phyloP scores from a whole-genome alignment of 352 stramenopile species.

The Globisporangium carolinianum region DNA sequence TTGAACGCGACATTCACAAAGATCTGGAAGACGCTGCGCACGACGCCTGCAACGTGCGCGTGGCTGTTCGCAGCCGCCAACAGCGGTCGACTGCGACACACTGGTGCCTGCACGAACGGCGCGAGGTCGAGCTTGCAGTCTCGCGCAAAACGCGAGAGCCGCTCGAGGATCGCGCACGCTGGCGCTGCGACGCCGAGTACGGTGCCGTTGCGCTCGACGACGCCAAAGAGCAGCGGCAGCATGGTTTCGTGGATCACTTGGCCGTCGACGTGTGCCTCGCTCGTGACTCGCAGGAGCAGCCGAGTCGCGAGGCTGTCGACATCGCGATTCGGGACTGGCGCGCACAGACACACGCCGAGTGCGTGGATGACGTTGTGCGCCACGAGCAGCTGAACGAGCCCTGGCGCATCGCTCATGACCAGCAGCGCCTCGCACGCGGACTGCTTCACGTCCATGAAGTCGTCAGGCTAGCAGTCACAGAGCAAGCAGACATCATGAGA shows the following conservation, averaged over 20 bases:
- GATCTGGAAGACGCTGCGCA: constrained; percentile 40
- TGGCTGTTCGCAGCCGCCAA: constrained; percentile 29
- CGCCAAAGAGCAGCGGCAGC: constrained; percentile 36
- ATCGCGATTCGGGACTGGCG: constrained; percentile 13
- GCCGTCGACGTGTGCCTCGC: constrained; percentile 35
- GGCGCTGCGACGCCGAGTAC: constrained; percentile 35
- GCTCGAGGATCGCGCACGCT: constrained; percentile 63
- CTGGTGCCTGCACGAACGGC: constrained; percentile 24
- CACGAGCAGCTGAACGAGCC: constrained; percentile 35
- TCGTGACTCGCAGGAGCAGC: constrained; percentile 29
- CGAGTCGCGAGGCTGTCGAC: constrained; percentile 25
- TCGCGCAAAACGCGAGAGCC: constrained; percentile 51
- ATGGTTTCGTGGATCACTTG: constrained; percentile 56
- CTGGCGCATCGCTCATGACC: constrained; percentile 25
- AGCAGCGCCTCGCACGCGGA: constrained; percentile 30
- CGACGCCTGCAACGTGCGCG: constrained; percentile 22
- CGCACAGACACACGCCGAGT: constrained; percentile 28
- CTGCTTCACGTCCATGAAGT: constrained; percentile 32
- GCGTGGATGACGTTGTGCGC: constrained; percentile 31
- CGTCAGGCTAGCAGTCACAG: constrained; percentile 10
- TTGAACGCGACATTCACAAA: constrained; percentile 52
- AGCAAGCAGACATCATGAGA: too few relatives aligned
- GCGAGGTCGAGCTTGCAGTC: constrained; percentile 50
- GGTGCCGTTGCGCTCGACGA: constrained; percentile 51
- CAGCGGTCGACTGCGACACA: constrained; percentile 34